Conservation (phyloP, 176 grass and related monocot species). For the Carex scoparia region DNA sequence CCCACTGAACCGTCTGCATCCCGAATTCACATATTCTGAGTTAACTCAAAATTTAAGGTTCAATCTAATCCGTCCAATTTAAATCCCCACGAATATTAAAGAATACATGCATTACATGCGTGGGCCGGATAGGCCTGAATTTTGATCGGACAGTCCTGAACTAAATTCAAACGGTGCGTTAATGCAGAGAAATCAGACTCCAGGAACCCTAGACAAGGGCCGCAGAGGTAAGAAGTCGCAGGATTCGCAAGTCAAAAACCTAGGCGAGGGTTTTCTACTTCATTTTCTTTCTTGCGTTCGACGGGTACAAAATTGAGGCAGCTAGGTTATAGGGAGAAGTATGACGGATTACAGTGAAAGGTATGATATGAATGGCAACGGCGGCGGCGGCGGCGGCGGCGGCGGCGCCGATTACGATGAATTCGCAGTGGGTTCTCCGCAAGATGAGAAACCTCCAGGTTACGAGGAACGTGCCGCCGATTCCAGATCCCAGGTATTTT, state of each 20-base stretch:
- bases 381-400: constrained; percentile 34
- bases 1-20: background rate
- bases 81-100: too few relatives aligned
- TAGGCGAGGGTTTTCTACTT: constrained; percentile 7
- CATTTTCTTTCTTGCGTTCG: background rate
- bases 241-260: background rate
- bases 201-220: background rate
- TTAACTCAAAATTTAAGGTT: too few relatives aligned
- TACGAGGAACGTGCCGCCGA: constrained; percentile 48
- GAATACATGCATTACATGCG: too few relatives aligned
- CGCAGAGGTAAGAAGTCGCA: background rate
- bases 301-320: background rate
- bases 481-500: constrained; percentile 54
- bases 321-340: background rate
- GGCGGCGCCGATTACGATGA: constrained; percentile 28
- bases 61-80: too few relatives aligned
- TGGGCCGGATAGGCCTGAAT: too few relatives aligned
- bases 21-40: too few relatives aligned
- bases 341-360: constrained; percentile 72
- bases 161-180: too few relatives aligned
- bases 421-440: constrained; percentile 36
- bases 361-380: constrained; percentile 47
- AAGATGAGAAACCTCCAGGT: constrained; percentile 37
- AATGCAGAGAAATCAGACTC: too few relatives aligned
- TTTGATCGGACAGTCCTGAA: too few relatives aligned